Evolutionary conservation across 331 rosid species (phyloP).

Genomic region (Pyrus hybrid): DNA sequence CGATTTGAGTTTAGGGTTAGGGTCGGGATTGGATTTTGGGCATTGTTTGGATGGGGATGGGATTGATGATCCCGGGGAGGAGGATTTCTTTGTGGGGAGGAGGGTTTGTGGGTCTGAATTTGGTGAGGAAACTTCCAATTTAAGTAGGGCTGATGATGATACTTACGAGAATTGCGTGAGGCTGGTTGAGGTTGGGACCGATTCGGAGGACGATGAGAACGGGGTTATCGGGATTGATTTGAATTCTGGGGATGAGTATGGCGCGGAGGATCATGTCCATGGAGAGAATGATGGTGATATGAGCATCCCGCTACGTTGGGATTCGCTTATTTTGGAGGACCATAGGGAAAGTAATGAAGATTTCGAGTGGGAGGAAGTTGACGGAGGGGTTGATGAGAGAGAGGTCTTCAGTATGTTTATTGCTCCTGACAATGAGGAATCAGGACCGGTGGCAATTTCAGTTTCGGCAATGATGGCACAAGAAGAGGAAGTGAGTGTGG

Average conservation of each 20-base stretch:
- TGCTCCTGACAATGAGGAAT: constrained; percentile 28
- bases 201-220: constrained; percentile 29
- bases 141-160: constrained; percentile 4
- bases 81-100: constrained; percentile 29
- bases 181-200: constrained; percentile 43
- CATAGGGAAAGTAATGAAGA: constrained; percentile 40
- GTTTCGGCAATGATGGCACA: constrained; percentile 9
- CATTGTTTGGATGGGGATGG: constrained; percentile 20
- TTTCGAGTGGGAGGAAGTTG: constrained; percentile 91
- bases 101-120: constrained; percentile 32
- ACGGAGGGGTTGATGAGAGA: constrained; percentile 44
- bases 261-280: constrained; percentile 13
- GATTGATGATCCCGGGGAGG: constrained; percentile 22
- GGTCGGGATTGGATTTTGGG: constrained; percentile 24
- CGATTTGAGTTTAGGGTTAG: constrained; percentile 31
- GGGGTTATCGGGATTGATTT: constrained; percentile 24
- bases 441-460: constrained; percentile 10
- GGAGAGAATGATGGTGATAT: constrained; percentile 28
- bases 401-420: constrained; percentile 41
- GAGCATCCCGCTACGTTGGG: constrained; percentile 53
- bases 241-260: constrained; percentile 46
- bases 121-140: constrained; percentile 17
- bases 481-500: constrained; percentile 23
- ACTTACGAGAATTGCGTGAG: constrained; percentile 16
- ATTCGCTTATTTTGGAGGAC: constrained; percentile 62